phyloP scores from a whole-genome alignment of 2,329 filamentous ascomycete genomes.

The Pyrenophora graminea region DNA sequence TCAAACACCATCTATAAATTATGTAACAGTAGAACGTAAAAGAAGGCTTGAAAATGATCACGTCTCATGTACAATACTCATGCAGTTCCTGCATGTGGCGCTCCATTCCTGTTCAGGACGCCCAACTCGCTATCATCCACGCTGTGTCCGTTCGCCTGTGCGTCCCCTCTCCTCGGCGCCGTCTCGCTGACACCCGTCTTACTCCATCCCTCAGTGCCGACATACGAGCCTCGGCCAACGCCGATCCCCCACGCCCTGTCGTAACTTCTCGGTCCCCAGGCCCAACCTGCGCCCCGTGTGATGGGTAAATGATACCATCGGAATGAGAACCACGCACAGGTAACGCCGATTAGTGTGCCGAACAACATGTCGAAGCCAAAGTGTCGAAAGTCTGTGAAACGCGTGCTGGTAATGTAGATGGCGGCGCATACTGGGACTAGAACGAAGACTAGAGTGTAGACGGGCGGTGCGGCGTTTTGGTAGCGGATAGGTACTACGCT shows the following conservation, averaged over 20 bases:
- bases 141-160: slow-evolving; percentile 2
- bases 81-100: slow-evolving; percentile 6
- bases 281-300: slow-evolving; percentile 79
- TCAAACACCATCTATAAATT: neutral
- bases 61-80: neutral
- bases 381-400: slow-evolving; percentile 87
- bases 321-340: slow-evolving; percentile 75
- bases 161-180: slow-evolving; percentile 7
- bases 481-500: slow-evolving; percentile 63
- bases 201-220: slow-evolving; percentile 54
- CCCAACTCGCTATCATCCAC: slow-evolving; percentile 12
- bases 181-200: slow-evolving; percentile 16
- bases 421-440: slow-evolving; percentile 74
- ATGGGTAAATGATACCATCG: slow-evolving; percentile 85
- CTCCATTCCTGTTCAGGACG: slow-evolving; percentile 9
- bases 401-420: slow-evolving; percentile 80
- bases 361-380: slow-evolving; percentile 91
- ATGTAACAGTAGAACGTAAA: neutral
- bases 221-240: slow-evolving; percentile 58
- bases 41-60: neutral
- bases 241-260: slow-evolving; percentile 80
- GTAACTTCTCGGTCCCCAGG: slow-evolving; percentile 78
- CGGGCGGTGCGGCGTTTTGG: slow-evolving; percentile 79
- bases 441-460: slow-evolving; percentile 73
- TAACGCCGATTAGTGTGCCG: slow-evolving; percentile 77